Evolutionary conservation across 805 yeast genomes (phyloP), one percentile per base, ranked within the genome.

Genomic region (Wickerhamiella kurtzmanii): DNA sequence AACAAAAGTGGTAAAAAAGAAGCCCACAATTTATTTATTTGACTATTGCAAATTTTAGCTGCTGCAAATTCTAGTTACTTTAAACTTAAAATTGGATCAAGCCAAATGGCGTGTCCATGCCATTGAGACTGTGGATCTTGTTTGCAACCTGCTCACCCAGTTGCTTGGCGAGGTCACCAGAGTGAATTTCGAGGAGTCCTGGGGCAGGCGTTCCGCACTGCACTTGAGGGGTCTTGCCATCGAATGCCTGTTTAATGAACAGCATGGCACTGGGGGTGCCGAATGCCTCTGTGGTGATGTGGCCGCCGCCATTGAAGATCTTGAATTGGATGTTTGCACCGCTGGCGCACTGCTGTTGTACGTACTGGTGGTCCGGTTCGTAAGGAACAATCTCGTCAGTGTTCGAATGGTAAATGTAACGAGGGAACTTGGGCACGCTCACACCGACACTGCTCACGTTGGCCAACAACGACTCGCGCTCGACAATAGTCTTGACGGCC

Each of bases 401-500:
- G 13, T 38, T 45, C 16, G 59, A 58, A 35, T 58, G 59, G 50
- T 48, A 55, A 22, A 58, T 52, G 44, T 40, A 55, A 35, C 57
- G 44, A 6, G 60, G 61, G 37, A 50, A 45, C n/a, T 35, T 44
- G 4, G 60, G 60, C 3, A 45, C 41, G 11, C 51, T 13, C 8
- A 40, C 51, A 9, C 52, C 55, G 45, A 22, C 37, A 16, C 39
- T 35, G 45, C 49, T 42, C 15, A 36, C 44, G 15, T 42, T 42
- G 38, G 32, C 21, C 17, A 49, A 37, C 17, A 46, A 40, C 17
- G 43, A 38, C 35, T 22, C 35, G 18, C 20, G 18, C 13, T n/a
- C 28, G 6, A n/a, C 16, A 22, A 21, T 19, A 13, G 11, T n/a
- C 35, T 22, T 15, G 17, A n/a, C 18, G 19, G 19, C 36, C 35